Conservation (phyloP, 371 early-diverging fungal species). For the Lichtheimia ornata region DNA sequence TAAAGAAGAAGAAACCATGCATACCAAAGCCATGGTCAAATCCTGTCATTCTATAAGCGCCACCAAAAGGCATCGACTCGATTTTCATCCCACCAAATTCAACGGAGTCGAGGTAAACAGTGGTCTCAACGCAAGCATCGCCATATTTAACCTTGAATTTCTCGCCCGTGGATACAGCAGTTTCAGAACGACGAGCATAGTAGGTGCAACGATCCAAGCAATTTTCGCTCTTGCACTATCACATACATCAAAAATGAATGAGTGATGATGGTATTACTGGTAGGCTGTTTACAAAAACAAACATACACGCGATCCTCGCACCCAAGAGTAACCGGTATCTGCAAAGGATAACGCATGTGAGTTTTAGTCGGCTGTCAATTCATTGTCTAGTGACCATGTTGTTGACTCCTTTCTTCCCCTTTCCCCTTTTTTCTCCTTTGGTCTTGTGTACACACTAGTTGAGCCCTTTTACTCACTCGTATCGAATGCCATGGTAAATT, state of each 20-base stretch:
- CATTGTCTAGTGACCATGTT: too few relatives aligned
- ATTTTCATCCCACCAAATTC: constrained; percentile 37
- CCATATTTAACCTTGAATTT: constrained; percentile 46
- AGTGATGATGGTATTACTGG: background rate
- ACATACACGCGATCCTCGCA: constrained; percentile 44
- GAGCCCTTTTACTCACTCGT: constrained; percentile 31
- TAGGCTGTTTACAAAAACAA: background rate
- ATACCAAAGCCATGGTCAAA: constrained; percentile 48
- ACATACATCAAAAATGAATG: background rate
- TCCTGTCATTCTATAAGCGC: constrained; percentile 47
- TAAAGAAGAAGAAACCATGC: background rate
- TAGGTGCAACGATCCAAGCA: constrained; percentile 41
- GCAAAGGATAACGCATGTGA: constrained; percentile 7
- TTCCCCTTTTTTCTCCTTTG: too few relatives aligned
- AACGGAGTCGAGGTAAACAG: constrained; percentile 40
- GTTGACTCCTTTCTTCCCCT: too few relatives aligned
- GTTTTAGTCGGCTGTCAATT: too few relatives aligned
- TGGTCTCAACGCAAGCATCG: constrained; percentile 45
- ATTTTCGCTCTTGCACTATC: constrained; percentile 16
- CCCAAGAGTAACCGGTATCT: constrained; percentile 45
- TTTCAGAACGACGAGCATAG: constrained; percentile 35
- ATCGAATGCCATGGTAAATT: constrained; percentile 47
- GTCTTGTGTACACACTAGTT: constrained; percentile 16
- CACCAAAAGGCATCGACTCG: constrained; percentile 43
- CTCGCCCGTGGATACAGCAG: constrained; percentile 28